Evolutionary conservation across 768 basidiomycete species (phyloP), one percentile per base, ranked within the genome.

Genomic region (Lactifluus pinguis): DNA sequence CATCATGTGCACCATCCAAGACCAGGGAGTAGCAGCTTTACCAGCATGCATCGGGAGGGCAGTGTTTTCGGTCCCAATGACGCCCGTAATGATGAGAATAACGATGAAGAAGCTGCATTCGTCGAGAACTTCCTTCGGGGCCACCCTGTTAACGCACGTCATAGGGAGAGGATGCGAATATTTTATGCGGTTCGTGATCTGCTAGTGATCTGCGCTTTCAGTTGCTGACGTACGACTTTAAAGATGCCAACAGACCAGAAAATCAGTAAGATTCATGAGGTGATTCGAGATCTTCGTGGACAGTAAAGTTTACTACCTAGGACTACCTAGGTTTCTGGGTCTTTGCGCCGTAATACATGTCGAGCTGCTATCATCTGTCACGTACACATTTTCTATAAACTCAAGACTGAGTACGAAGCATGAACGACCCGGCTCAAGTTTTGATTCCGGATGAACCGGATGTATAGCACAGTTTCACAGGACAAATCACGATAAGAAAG

Each of bases 241-340:
- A 59, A 84, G 84, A 78, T 85, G 76, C 70, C 81, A 2, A 79
- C 83, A 3, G 72, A 83, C 30, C 74, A 81, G 45, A 83, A 84
- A 64, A 65, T 84, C 1, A 65, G 73, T 57, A 77, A 77, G 61
- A 85, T 84, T 29, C 68, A 78, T 52, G 79, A 80, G 62, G 71
- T 79, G 7, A 76, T 83, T 61, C 72, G 71, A 38, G 72, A 70
- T 55, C 69, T 83, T 19, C 74, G 65, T 21, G 48, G 41, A 21
- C 38, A 62, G 60, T 52, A 61, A 68, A 54, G 15, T n/a, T 52
- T 6, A 10, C 29, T 38, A 47, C 19, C 44, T 45, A 42, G 15
- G 17, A 42, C 9, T 34, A 32, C 55, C 53, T 44, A 32, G 42
- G 53, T 53, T 42, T 49, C 49, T 30, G 60, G 19, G 51, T 51